phyloP scores from a whole-genome alignment of 2,329 filamentous ascomycete genomes.

The Colletotrichum endophyticum region DNA sequence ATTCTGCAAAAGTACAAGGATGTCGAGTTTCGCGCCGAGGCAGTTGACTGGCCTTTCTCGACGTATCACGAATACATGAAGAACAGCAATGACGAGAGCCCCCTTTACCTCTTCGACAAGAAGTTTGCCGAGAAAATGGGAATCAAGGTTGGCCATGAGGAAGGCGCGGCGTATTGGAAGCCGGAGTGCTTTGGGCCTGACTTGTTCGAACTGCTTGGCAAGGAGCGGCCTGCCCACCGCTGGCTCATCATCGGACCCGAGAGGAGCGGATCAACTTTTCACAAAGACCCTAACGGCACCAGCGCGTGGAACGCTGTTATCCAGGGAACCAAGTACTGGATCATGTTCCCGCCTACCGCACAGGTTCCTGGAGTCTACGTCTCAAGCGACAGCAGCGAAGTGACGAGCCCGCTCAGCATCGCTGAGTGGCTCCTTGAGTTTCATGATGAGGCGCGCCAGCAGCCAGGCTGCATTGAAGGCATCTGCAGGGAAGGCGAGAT shows the following conservation, averaged over 20 bases:
- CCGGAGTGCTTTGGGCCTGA: slow-evolving; percentile 88
- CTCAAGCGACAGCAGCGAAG: slow-evolving; percentile 87
- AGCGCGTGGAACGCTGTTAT: slow-evolving; percentile 95
- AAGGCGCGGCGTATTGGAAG: slow-evolving; percentile 71
- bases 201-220: slow-evolving; percentile 78
- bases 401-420: slow-evolving; percentile 92
- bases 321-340: slow-evolving; percentile 94
- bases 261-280: slow-evolving; percentile 90
- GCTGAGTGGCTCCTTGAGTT: slow-evolving; percentile 96
- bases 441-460: slow-evolving; percentile 78
- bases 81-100: slow-evolving; percentile 82
- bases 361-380: slow-evolving; percentile 90
- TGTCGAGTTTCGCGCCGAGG: slow-evolving; percentile 83
- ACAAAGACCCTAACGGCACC: slow-evolving; percentile 78
- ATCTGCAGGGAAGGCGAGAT: slow-evolving; percentile 86
- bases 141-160: slow-evolving; percentile 62
- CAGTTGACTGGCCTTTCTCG: slow-evolving; percentile 88
- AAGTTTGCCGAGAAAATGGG: slow-evolving; percentile 87
- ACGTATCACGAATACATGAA: slow-evolving; percentile 85
- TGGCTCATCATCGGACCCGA: slow-evolving; percentile 93
- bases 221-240: slow-evolving; percentile 82
- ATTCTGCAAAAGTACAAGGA: slow-evolving; percentile 69
- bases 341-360: slow-evolving; percentile 88
- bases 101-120: slow-evolving; percentile 90
- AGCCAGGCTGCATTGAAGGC: slow-evolving; percentile 82